phyloP scores from a whole-genome alignment of 1,284 basidiomycete species.

The Ganoderma leucocontextum region DNA sequence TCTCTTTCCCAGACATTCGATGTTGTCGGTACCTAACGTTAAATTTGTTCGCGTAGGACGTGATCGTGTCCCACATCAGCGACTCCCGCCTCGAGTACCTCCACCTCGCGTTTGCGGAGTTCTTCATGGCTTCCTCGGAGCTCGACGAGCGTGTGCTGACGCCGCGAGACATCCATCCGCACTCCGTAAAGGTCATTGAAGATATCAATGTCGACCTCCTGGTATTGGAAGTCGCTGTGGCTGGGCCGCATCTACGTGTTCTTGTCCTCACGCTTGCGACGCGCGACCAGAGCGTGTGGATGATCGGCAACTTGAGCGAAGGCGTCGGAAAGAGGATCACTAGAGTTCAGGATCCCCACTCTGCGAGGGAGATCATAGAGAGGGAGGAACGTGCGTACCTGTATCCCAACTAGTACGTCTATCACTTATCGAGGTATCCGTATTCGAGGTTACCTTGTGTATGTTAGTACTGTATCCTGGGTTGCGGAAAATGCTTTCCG shows the following conservation, averaged over 20 bases:
- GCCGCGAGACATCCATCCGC: background rate
- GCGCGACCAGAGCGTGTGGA: constrained; percentile 19
- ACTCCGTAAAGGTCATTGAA: background rate
- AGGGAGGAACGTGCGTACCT: constrained; percentile 14
- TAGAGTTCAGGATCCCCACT: constrained; percentile 3
- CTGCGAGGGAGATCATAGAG: constrained; percentile 17
- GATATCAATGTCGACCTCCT: constrained; percentile 16
- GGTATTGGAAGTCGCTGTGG: background rate
- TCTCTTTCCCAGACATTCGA: background rate
- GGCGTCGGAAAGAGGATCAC: background rate
- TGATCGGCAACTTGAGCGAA: background rate
- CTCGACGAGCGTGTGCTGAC: constrained; percentile 11
- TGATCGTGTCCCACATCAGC: constrained; percentile 1
- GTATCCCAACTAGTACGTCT: background rate
- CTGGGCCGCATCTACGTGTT: constrained; percentile 8
- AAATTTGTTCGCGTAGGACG: background rate
- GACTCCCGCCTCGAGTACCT: constrained; percentile 18
- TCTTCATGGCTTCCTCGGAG: constrained; percentile 12
- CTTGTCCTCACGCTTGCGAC: constrained; percentile 15
- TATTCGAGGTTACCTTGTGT: background rate
- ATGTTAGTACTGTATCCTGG: background rate
- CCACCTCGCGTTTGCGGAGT: constrained; percentile 15
- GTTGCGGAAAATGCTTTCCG: too few relatives aligned
- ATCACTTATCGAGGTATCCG: too few relatives aligned
- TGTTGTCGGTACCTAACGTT: background rate